Evolutionary conservation across 345 rosid genomes (phyloP).

Genomic region (Arabis hirsuta): DNA sequence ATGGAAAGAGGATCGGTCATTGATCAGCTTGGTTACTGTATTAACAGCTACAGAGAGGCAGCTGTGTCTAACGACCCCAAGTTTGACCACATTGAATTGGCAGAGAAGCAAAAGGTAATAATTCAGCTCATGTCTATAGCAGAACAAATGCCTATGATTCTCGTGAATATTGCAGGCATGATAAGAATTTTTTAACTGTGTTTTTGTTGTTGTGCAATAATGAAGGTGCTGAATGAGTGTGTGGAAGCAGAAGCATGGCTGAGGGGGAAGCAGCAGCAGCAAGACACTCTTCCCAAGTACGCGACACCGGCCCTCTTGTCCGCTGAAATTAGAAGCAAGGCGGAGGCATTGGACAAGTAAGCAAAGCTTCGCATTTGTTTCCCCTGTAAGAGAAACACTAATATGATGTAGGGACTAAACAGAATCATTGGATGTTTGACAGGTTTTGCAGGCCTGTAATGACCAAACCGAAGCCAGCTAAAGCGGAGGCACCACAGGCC

Average conservation of each 20-base stretch:
- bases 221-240: conserved; percentile 85
- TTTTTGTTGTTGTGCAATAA: conserved; percentile 4
- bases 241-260: conserved; percentile 92
- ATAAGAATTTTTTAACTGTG: not conserved
- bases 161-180: not conserved
- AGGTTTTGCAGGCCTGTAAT: conserved; percentile 92
- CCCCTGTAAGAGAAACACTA: not conserved
- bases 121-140: no score
- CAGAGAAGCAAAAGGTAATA: conserved; percentile 88
- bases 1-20: conserved; percentile 71
- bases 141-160: not conserved
- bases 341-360: conserved; percentile 89
- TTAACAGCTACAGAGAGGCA: conserved; percentile 89
- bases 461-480: conserved; percentile 89
- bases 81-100: conserved; percentile 92
- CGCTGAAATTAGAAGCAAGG: conserved; percentile 80
- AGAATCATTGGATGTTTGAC: conserved; percentile 18
- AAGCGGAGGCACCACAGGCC: conserved; percentile 66
- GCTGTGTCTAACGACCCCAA: conserved; percentile 78
- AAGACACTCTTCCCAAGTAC: conserved; percentile 81
- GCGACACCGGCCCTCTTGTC: conserved; percentile 76
- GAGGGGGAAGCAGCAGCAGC: conserved; percentile 82
- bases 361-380: conserved; percentile 9
- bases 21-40: conserved; percentile 71
- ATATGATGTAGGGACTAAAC: not conserved